Evolutionary conservation across 306 rosid species (phyloP).

Genomic region (Acacia melanoxylon): DNA sequence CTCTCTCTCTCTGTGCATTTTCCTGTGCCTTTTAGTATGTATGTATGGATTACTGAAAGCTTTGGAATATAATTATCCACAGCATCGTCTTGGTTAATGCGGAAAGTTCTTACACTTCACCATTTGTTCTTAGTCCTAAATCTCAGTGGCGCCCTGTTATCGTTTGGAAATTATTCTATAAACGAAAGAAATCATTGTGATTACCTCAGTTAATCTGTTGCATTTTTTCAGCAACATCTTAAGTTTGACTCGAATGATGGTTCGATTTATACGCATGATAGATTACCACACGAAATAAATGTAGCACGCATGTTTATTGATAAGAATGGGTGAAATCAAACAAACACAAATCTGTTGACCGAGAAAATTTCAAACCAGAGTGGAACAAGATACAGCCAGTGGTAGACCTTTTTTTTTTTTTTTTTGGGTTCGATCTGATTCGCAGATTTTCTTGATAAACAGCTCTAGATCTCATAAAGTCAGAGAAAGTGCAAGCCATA

Average conservation of each 20-base stretch:
- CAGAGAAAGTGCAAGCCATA: constrained; percentile 49
- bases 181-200: background rate
- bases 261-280: background rate
- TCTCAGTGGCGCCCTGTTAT: background rate
- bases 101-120: background rate
- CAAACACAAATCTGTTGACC: background rate
- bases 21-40: background rate
- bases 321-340: background rate
- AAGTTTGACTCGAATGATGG: background rate
- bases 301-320: background rate
- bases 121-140: background rate
- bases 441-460: background rate
- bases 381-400: background rate
- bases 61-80: background rate
- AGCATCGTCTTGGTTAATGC: no score
- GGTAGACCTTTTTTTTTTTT: background rate
- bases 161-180: background rate
- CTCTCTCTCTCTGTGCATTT: background rate
- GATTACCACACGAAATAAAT: background rate
- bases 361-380: background rate
- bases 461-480: constrained; percentile 52
- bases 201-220: background rate
- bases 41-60: background rate
- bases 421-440: background rate
- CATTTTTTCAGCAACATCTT: background rate